Base-by-base conservation (phyloP, 306 rosid genomes). In the Pachyrhizus erosus region DNA sequence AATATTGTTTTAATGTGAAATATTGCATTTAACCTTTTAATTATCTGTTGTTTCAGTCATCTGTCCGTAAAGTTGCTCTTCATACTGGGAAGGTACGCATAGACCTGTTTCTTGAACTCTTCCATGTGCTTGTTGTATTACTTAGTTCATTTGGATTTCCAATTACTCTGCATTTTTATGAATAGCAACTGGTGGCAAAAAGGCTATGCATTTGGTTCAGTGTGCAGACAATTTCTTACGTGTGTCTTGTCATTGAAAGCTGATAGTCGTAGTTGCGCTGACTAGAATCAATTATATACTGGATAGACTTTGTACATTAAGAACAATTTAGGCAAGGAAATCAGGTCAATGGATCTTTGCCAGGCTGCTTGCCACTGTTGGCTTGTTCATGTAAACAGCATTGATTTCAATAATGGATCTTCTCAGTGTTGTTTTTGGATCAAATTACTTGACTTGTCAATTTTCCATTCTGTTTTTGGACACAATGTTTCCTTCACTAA, bases 61-160 rank as follows among this genome's bases (percentile, higher is more conserved):
- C 99, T 8, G 85, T 96, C 78, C 96, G 99, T 74, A 91, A 83
- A 87, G 98, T 96, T 12, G 87, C 88, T 83, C 95, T 96, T 87
- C 90, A 21, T 62, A 87, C 94, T 26, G 98, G 99, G 48, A 91
- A 93, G 99, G 99, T 96, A 88, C 61, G 11, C 48, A 67, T 24
- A 70, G 34, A 40, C 18, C 54, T 14, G 40, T 68, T 86, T 68
- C 61, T 77, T 33, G 80, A 73, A 62, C 82, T 82, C 43, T 81
- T 43, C 45, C 24, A 26, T 43, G 34, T 58, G n/a, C 70, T 45
- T 76, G 15, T 61, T 58, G 2, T 3, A n/a, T 11, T 70, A 21
- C n/a, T 34, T 17, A 13, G 76, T 51, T 12, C 27, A 72, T 58
- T 80, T 67, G 49, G 62, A 43, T 64, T 84, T 62, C 39, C 13